Conservation (phyloP, 176 grass and related monocot genomes). For the Miscanthus lutarioriparius region DNA sequence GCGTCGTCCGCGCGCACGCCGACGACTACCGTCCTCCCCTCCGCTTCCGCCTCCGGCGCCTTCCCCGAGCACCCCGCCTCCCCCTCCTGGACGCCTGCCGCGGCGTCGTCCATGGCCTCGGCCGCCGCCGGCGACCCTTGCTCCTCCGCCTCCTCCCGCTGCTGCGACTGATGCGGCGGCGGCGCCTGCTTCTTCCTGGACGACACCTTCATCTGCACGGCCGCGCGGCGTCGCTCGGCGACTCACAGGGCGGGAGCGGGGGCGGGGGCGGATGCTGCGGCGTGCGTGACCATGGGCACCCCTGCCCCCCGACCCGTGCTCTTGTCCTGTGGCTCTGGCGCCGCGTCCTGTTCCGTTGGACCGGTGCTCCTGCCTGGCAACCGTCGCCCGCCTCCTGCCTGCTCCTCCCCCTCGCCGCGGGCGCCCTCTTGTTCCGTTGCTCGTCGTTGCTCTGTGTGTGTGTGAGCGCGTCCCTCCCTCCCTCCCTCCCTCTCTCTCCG, state of each 20-base stretch:
- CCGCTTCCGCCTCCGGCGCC: neutral
- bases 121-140: neutral
- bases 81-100: neutral
- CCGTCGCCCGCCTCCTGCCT: neutral
- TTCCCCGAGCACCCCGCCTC: conserved; percentile 2
- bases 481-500: neutral
- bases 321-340: neutral
- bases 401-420: neutral
- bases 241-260: neutral
- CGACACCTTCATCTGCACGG: conserved; percentile 41
- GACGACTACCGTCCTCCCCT: conserved; percentile 72
- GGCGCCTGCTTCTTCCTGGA: neutral
- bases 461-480: too few species aligned
- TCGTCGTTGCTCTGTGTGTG: neutral
- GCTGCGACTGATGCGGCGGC: neutral
- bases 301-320: neutral
- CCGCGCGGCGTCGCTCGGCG: neutral
- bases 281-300: conserved; percentile 16
- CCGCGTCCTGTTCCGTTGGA: neutral
- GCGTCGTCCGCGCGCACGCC: conserved; percentile 59
- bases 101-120: conserved; percentile 10
- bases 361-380: conserved; percentile 20
- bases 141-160: neutral
- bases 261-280: neutral
- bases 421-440: conserved; percentile 35